Base-by-base conservation (phyloP, 768 basidiomycete genomes). In the Suillus americanus region DNA sequence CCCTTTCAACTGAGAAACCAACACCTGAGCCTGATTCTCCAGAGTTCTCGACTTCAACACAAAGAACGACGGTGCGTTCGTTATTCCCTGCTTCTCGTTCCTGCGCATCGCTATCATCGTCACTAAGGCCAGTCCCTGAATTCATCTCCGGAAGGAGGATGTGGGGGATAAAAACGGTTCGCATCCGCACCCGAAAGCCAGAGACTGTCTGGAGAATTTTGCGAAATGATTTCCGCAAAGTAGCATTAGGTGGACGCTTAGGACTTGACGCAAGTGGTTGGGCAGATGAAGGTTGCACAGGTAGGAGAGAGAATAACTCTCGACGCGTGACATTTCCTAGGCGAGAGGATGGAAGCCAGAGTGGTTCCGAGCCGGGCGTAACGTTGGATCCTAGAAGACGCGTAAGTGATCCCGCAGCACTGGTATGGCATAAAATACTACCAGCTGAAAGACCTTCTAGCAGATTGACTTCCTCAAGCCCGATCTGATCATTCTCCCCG, bases 91-190 rank as follows among this genome's bases (percentile, higher is more conserved):
- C 90, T 65, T 87, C 80, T 40, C 79, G 74, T 59, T 83, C 78
- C 66, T 81, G 79, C 33, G 74, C 78, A 33, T 76, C 74, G 23
- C 62, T 41, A 20, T 65, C 62, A 35, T 79, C 80, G 7, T 80
- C 80, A 5, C 72, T 64, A 5, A 73, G 73, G 14, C 73, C 68
- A 16, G 57, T 62, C 41, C 59, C 12, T 40, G 69, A 55, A 10
- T 54, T 54, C 20, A 62, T 65, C 64, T 82, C 82, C 2, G 87
- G 86, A 5, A 94, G 78, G 53, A 94, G 81, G 25, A 95, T 85
- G 68, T 93, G 89, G 0, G 95, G 95, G 13, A 96, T 88, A 67
- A 95, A 94, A 6, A 95, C 90, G 0, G 94, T 95, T n/a, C 94
- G 85, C 95, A 97, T 97, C 40, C 94, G 88, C 30, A 97, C 91